Base-by-base conservation (phyloP, 1,284 basidiomycete genomes). In the Phylloporus sp. region DNA sequence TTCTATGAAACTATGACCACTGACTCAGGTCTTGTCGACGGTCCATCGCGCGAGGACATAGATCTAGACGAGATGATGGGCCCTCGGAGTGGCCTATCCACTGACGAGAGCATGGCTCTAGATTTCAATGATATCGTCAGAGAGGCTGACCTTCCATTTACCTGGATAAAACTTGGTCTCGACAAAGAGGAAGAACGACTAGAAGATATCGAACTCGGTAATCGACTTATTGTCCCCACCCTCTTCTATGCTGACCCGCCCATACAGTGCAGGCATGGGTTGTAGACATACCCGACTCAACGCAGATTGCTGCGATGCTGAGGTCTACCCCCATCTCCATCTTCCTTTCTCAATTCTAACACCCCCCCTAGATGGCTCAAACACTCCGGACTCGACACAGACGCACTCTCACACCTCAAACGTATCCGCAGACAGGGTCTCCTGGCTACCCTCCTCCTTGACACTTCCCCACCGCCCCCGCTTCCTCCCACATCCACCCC, bases 241-340 rank as follows among this genome's bases (percentile, higher is more conserved):
- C 15, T 47, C 32, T 43, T 17, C 4, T 10, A 4, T 6, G 20
- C 62, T 73, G 29, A 71, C n/a, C 53, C 8, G 63, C 45, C 72
- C 69, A 29, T 60, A 60, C 64, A 70, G 66, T 91, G 61, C 82
- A 89, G 49, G 91, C 91, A 58, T 98, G 95, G 95, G 91, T 89
- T 12, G 89, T 96, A n/a, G 91, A 96, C 74, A 86, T 97, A n/a
- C 85, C 87, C 1, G 88, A 94, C 71, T 85, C 86, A 23, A 86
- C 84, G 57, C 79, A 89, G 67, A 91, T 90, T 29, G 85, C 88
- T 10, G 77, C 83, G 2, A 84, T 94, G 79, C 82, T 96, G 14
- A 90, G 87, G 93, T 94, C 15, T 75, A 23, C 17, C 10, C 53
- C 64, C 86, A 80, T 41, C 41, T 11, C 25, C 25, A 35, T 23